A percentile compares a stretch with the other conserved stretches of the same genome.
Conservation (phyloP, 2,329 filamentous ascomycete species). For the Penicillium verrucosum region DNA sequence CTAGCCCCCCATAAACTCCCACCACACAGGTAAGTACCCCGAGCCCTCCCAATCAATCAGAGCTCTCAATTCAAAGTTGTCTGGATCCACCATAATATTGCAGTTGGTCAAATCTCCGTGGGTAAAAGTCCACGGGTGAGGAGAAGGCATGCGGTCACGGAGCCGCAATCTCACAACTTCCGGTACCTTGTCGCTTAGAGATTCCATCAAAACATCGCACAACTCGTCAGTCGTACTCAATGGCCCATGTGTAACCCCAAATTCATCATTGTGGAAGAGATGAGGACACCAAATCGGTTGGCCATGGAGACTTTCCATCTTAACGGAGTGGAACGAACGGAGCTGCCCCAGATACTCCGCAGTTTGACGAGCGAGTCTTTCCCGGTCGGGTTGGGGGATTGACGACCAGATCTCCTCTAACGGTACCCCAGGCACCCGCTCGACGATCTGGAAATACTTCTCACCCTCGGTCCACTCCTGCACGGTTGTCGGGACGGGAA, state of each 20-base stretch:
- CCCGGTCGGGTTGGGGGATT: constrained; percentile 3
- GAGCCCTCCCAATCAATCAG: constrained; percentile 43
- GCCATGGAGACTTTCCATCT: constrained; percentile 14
- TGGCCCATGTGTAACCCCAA: constrained; percentile 3
- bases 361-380: not conserved
- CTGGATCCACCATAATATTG: constrained; percentile 40
- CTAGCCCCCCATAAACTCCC: constrained; percentile 24
- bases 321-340: constrained; percentile 12
- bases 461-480: constrained; percentile 4
- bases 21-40: constrained; percentile 42
- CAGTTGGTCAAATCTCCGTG: constrained; percentile 38
- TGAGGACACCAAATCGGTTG: constrained; percentile 10
- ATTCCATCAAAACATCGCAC: constrained; percentile 7
- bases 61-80: constrained; percentile 33
- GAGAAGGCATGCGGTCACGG: constrained; percentile 15
- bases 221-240: constrained; percentile 14
- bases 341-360: constrained; percentile 4
- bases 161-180: constrained; percentile 9
- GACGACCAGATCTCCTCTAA: constrained; percentile 5
- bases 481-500: not conserved
- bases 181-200: constrained; percentile 6
- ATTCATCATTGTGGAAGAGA: constrained; percentile 5
- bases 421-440: constrained; percentile 7
- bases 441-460: constrained; percentile 2
- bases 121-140: constrained; percentile 38